These are phyloP conservation scores for Penicillium atrosanguineum DNA, from an alignment of 495 filamentous ascomycete genomes.

Conservation along the genomic window DNA sequence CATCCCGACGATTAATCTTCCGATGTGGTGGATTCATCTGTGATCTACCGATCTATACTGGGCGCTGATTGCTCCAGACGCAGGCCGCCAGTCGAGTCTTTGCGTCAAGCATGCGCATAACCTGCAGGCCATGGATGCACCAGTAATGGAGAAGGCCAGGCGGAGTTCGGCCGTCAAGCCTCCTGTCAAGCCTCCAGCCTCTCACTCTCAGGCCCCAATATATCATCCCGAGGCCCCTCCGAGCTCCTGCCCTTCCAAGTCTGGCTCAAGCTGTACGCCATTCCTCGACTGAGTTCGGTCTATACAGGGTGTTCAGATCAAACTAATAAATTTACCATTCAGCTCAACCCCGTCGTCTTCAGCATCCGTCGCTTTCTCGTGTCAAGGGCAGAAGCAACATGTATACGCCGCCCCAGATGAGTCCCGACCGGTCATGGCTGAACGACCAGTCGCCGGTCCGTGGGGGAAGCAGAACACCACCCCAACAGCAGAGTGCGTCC, in stretches of 20 bases:
- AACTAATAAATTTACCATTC: background rate
- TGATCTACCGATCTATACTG: constrained; percentile 3
- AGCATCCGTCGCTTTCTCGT: constrained; percentile 36
- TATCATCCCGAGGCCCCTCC: constrained; percentile 28
- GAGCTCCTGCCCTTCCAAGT: constrained; percentile 18
- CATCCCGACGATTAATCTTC: constrained; percentile 16
- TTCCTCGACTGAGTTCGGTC: background rate
- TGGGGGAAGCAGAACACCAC: constrained; percentile 23
- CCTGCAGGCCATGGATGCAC: constrained; percentile 18
- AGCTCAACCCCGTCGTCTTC: constrained; percentile 27
- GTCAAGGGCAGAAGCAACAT: constrained; percentile 38
- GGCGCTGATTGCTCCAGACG: constrained; percentile 18
- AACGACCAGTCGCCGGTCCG: constrained; percentile 31
- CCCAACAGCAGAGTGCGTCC: constrained; percentile 17
- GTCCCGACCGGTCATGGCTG: constrained; percentile 35
- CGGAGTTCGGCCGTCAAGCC: constrained; percentile 29
- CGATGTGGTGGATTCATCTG: constrained; percentile 18
- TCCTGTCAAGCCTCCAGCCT: constrained; percentile 17
- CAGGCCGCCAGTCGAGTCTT: constrained; percentile 23
- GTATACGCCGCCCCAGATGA: constrained; percentile 35
- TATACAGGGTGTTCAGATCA: background rate
- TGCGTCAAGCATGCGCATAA: constrained; percentile 33
- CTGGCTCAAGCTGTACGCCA: constrained; percentile 24
- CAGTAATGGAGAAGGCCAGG: constrained; percentile 32
- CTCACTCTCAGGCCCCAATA: constrained; percentile 16